Evolutionary conservation across 352 stramenopile genomes (phyloP).

Genomic region (Pythium oligandrum): DNA sequence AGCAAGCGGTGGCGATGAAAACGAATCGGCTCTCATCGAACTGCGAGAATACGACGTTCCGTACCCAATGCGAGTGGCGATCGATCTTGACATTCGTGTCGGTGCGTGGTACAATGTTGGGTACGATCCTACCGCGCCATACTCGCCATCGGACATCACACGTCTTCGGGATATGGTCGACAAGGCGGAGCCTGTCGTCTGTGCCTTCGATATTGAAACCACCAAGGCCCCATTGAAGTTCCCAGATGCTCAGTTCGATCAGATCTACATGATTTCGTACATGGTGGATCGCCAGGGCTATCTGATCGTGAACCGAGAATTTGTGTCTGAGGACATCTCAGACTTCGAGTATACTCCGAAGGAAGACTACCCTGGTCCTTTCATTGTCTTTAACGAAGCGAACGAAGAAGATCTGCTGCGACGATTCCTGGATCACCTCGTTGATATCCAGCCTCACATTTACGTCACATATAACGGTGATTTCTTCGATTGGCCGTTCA

Average conservation of each 20-base stretch:
- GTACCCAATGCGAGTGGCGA: constrained; percentile 94
- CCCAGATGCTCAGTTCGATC: constrained; percentile 93
- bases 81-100: constrained; percentile 95
- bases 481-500: constrained; percentile 99
- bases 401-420: constrained; percentile 80
- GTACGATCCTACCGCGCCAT: constrained; percentile 63
- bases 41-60: constrained; percentile 98
- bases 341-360: constrained; percentile 99
- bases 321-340: constrained; percentile 96
- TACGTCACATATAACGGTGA: constrained; percentile 99
- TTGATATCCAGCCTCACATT: constrained; percentile 94
- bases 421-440: constrained; percentile 89
- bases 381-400: constrained; percentile 96
- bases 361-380: constrained; percentile 84
- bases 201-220: constrained; percentile 99
- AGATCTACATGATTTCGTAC: constrained; percentile 98
- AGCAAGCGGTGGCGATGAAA: constrained; percentile 38
- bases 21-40: constrained; percentile 80
- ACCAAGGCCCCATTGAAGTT: constrained; percentile 99
- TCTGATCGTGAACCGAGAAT: constrained; percentile 95
- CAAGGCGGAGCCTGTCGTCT: constrained; percentile 91
- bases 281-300: constrained; percentile 96
- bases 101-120: constrained; percentile 96
- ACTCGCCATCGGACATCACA: constrained; percentile 40
- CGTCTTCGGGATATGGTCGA: constrained; percentile 87